phyloP scores from a whole-genome alignment of 2,329 filamentous ascomycete species.

The Phialemoniopsis sp. region DNA sequence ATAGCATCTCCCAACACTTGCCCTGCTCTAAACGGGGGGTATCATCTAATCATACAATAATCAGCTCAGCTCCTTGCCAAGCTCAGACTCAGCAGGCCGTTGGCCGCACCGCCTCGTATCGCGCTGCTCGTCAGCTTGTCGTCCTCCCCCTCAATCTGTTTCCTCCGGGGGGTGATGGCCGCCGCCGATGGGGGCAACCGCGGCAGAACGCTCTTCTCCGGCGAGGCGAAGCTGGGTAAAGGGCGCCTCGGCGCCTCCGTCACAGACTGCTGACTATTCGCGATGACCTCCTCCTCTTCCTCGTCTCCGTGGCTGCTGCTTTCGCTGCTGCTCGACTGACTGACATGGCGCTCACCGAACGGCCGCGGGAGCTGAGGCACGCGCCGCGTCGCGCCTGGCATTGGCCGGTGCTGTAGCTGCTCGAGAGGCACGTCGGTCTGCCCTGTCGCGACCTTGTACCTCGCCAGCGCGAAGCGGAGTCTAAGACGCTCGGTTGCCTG shows the following conservation, averaged over 20 bases:
- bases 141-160: not conserved
- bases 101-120: constrained; percentile 44
- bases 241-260: constrained; percentile 5
- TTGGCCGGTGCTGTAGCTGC: constrained; percentile 43
- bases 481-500: constrained; percentile 63
- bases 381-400: constrained; percentile 14
- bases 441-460: constrained; percentile 72
- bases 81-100: constrained; percentile 45
- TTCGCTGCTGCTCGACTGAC: constrained; percentile 6
- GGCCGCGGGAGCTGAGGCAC: constrained; percentile 12
- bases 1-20: no score
- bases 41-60: no score
- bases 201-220: constrained; percentile 15
- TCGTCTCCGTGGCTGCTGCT: constrained; percentile 8
- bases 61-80: constrained; percentile 21
- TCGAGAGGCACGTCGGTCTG: constrained; percentile 64
- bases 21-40: no score
- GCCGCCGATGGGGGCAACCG: constrained; percentile 4
- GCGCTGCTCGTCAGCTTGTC: constrained; percentile 38
- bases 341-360: constrained; percentile 3
- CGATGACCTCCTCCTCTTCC: not conserved
- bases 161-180: constrained; percentile 6
- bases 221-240: constrained; percentile 5
- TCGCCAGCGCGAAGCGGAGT: constrained; percentile 65
- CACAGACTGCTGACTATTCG: not conserved